These are phyloP conservation scores for Bidens hawaiensis DNA, from an alignment of 140 eudicot genomes.

Conservation along the genomic window DNA sequence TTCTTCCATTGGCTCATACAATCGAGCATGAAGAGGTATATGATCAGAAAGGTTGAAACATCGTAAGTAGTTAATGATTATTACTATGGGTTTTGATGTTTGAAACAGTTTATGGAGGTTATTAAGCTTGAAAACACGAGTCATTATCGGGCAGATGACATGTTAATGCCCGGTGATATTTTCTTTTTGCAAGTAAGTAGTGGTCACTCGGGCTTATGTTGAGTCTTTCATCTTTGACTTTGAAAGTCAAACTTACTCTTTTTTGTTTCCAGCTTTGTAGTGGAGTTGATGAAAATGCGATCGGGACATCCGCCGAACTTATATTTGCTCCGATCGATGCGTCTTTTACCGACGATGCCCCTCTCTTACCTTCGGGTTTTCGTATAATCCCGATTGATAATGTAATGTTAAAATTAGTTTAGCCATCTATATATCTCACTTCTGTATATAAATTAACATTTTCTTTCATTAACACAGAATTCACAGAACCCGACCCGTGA, in stretches of 20 bases:
- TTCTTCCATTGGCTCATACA: conserved; percentile 97
- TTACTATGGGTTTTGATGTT: background rate
- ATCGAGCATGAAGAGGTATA: conserved; percentile 87
- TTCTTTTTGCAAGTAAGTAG: conserved; percentile 79
- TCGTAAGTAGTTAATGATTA: background rate
- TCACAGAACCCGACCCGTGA: conserved; percentile 93
- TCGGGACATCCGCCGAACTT: conserved; percentile 84
- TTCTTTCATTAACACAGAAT: conserved; percentile 34
- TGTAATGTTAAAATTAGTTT: conserved; percentile 25
- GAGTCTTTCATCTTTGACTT: background rate
- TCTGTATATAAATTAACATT: background rate
- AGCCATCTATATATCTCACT: background rate
- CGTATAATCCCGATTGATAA: conserved; percentile 78
- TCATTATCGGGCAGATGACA: conserved; percentile 53
- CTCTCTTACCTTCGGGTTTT: conserved; percentile 84
- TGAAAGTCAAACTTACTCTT: background rate
- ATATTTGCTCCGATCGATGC: conserved; percentile 89
- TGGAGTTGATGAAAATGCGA: conserved; percentile 81
- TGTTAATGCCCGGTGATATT: conserved; percentile 71
- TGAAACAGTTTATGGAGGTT: conserved; percentile 81
- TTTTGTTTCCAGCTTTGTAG: conserved; percentile 53
- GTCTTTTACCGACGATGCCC: conserved; percentile 82
- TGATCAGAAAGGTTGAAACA: background rate
- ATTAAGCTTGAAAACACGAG: conserved; percentile 67
- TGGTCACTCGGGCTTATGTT: background rate